Conservation (phyloP, 2,329 filamentous ascomycete species). For the Scleromitrula shiraiana region DNA sequence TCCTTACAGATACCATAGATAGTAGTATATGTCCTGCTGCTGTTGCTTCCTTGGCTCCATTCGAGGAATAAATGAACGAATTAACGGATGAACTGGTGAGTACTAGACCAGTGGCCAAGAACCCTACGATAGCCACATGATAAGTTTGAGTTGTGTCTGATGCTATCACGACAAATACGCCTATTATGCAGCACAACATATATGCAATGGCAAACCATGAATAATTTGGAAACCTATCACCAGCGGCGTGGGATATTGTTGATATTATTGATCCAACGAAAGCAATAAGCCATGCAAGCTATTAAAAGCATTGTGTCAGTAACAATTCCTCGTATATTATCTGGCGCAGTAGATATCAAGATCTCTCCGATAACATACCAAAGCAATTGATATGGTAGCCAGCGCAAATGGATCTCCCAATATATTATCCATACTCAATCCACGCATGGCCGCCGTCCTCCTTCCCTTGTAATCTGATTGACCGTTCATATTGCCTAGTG, state of each 20-base stretch:
- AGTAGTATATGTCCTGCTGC: slow-evolving; percentile 90
- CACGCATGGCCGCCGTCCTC: slow-evolving; percentile 43
- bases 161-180: slow-evolving; percentile 73
- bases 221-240: slow-evolving; percentile 65
- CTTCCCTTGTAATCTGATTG: slow-evolving; percentile 46
- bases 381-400: slow-evolving; percentile 83
- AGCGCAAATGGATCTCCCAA: slow-evolving; percentile 94
- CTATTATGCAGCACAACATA: slow-evolving; percentile 73
- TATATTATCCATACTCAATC: slow-evolving; percentile 77
- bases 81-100: slow-evolving; percentile 83
- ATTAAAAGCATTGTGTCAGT: slow-evolving; percentile 14
- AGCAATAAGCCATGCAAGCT: slow-evolving; percentile 94
- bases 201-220: slow-evolving; percentile 89
- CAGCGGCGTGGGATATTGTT: slow-evolving; percentile 39
- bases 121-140: slow-evolving; percentile 84
- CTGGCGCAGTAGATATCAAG: background rate
- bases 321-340: background rate
- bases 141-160: slow-evolving; percentile 82
- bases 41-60: slow-evolving; percentile 71
- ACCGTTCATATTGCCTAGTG: slow-evolving; percentile 73
- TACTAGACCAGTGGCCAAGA: slow-evolving; percentile 74
- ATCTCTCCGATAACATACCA: slow-evolving; percentile 50
- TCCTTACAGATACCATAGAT: slow-evolving; percentile 79
- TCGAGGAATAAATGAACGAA: slow-evolving; percentile 68
- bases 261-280: slow-evolving; percentile 81